Base-by-base conservation (phyloP, 164 flowering plant genomes). In the Paratinospora sagittata region DNA sequence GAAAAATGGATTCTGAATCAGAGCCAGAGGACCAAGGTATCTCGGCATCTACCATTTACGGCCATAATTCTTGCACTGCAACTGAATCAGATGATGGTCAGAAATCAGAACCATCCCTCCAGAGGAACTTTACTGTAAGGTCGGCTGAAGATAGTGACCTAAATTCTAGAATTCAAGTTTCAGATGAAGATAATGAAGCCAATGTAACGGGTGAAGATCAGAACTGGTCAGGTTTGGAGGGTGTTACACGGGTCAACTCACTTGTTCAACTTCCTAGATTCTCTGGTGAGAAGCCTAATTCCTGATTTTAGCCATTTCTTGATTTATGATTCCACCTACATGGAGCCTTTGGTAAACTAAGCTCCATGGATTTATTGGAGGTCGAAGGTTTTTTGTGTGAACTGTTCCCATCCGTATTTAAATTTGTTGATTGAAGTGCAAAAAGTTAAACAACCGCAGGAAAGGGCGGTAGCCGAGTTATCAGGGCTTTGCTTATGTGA, bases 251-350 rank as follows among this genome's bases (percentile, higher is more conserved):
- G 60, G 94, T 89, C 23, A 90, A 92, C 84, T 90, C 97, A 0
- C 86, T 92, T 23, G 92, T 92, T 65, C 94, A 90, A 77, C 92
- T 92, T 75, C 97, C 97, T 43, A 85, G 97, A 84, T 92, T 92
- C 78, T 92, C 93, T 0, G 90, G 80, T 72, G 95, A 88, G 69
- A 87, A 82, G 76, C 81, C 74, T 26, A 78, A 66, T 71, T 74
- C 88, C 19, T 88, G 69, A 78, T 27, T 47, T 60, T 52, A 70
- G n/a, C 24, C 0, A 36, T 36, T 67, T 47, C 27, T 37, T 39
- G 19, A 8, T 58, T 72, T 61, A 7, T 57, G 60, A 52, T 57
- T 19, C 27, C 30, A 37, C 30, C 43, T 23, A 36, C 27, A 37
- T 37, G 45, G 64, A 39, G 47, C 64, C n/a, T 12, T 62, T 30